Base-by-base conservation (phyloP, 441 rosid genomes). In the Hypseocharis bilobata region DNA sequence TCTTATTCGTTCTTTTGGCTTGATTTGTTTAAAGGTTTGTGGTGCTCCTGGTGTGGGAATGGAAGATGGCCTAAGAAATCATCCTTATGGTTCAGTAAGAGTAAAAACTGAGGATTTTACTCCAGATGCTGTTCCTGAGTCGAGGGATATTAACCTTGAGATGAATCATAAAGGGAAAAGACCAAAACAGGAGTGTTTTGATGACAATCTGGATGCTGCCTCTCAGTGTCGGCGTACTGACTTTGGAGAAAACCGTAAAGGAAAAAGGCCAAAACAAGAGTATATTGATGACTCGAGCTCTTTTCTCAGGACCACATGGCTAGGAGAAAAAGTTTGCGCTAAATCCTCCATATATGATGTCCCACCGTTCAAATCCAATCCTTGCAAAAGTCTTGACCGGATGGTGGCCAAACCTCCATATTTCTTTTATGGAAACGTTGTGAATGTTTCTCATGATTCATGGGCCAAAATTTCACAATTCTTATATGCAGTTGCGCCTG, bases 401-500 rank as follows among this genome's bases (percentile, higher is more conserved):
- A 60, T 74, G 78, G 82, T 72, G 20, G 83, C 88, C 0, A 85
- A 73, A 73, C 80, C 86, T 38, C 97, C 98, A 2, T 88, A 78
- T 72, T 86, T 92, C 82, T 80, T 92, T 58, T 93, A 84, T 45
- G 98, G 93, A 60, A 81, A 80, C 69, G 79, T 86, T 55, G 82
- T 76, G 56, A 72, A 82, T 45, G 51, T 77, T 42, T 67, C 96
- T 30, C 64, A 61, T n/a, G 76, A 72, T 11, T 73, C 75, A 42
- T 91, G 96, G 95, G 49, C 69, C 23, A 93, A 87, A 78, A 73
- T 91, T 67, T 86, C 96, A 1, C 77, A 81, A 68, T 87, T 85
- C 77, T 78, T 93, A 64, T 84, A 80, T 13, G 82, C 65, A 22
- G 74, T 81, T 25, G 82, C 79, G 72, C 97, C 98, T 17, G 98